Evolutionary conservation across 495 filamentous ascomycete species (phyloP), one percentile per base, ranked within the genome.

Genomic region (Rhypophila decipiens): DNA sequence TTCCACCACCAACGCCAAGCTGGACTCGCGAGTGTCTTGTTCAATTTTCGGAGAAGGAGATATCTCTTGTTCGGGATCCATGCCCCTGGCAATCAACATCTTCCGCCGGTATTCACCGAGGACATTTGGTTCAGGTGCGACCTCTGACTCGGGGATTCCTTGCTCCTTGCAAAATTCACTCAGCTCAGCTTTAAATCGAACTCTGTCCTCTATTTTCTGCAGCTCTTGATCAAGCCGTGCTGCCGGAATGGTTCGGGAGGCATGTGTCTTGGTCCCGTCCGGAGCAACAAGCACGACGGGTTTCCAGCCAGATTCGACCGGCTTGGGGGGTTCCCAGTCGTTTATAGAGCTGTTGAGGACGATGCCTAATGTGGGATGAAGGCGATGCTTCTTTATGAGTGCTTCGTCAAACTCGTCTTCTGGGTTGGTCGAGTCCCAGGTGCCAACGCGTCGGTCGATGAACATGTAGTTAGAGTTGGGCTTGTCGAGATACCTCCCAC

Each of bases 291-390:
- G 44, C 10, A 68, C 65, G 3, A 68, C 50, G 10, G 69, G 59
- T 39, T 65, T 65, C 36, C 61, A 64, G 1, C 63, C 64, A 27
- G 60, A 48, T 27, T 64, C 63, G 24, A 35, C 47, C 5, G 57
- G 56, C 13, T 36, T 54, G 3, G 66, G 60, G 3, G 58, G 46
- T 54, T 71, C 67, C 27, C 51, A 47, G 29, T 65, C 53, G 44
- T 73, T 73, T 38, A 46, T 44, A 15, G 70, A 73, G 10, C 35
- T 52, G 2, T 65, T 60, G 23, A 74, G 38, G 39, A 65, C 57
- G 24, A 75, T 40, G 29, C 72, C 72, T 23, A 66, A 62, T 13
- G 55, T 60, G 0, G 71, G 71, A 36, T 75, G 72, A 9, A 75
- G 46, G 12, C 47, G 54, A 52, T 72, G 58, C 51, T 70, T 72